phyloP scores from a whole-genome alignment of 202 grass and related monocot species.

The Zoysia matrella region DNA sequence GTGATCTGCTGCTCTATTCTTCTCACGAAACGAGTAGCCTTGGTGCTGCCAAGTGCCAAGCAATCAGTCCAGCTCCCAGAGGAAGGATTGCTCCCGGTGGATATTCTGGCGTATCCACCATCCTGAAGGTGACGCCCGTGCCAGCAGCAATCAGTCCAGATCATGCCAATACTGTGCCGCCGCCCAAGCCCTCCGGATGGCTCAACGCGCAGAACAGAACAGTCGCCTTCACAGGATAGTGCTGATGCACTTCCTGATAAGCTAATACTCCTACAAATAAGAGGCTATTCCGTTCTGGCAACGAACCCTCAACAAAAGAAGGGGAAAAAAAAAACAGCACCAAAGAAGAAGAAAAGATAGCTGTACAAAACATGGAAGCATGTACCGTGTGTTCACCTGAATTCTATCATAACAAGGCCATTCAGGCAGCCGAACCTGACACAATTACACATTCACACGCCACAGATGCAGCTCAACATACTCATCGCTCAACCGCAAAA shows the following conservation, averaged over 20 bases:
- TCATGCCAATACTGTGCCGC: neutral
- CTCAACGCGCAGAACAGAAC: neutral
- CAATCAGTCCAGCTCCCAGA: neutral
- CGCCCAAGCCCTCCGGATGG: neutral
- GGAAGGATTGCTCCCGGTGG: neutral
- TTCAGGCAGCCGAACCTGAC: slow-evolving; percentile 14
- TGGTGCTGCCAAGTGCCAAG: no score
- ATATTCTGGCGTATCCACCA: neutral
- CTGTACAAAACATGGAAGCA: no score
- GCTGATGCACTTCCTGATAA: slow-evolving; percentile 21
- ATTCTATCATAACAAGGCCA: neutral
- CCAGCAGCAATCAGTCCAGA: neutral
- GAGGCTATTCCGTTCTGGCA: neutral
- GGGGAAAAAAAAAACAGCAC: neutral
- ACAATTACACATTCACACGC: slow-evolving; percentile 26
- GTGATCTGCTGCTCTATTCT: no score
- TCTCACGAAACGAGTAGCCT: no score
- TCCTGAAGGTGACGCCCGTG: neutral
- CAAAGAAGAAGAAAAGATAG: no score
- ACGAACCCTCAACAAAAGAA: neutral
- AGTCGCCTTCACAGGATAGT: neutral
- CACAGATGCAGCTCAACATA: slow-evolving; percentile 20
- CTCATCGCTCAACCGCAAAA: slow-evolving; percentile 26
- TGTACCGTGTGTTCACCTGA: no score
- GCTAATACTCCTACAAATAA: neutral